Base-by-base conservation (phyloP, 257 asterid genomes). In the Solanum habrochaites region DNA sequence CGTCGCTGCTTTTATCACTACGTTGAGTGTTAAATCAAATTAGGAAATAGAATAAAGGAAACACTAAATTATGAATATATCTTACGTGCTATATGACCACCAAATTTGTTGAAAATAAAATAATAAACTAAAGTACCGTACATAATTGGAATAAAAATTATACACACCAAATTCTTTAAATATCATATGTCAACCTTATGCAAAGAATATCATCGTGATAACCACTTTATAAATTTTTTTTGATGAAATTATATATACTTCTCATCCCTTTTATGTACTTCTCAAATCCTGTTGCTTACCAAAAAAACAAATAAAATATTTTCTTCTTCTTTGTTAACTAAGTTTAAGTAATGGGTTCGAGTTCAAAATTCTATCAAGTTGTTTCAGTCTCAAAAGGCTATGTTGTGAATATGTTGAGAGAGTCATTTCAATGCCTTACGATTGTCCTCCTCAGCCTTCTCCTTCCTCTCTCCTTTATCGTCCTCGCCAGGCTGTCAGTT, bases 401-500 rank as follows among this genome's bases (percentile, higher is more conserved):
- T 18, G 45, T 11, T 80, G 42, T 25, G 7, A 49, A 81, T 29
- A 29, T 27, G 85, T 81, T 49, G 11, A 81, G 80, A 86, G 90
- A 91, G 52, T 47, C 90, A 11, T 95, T 92, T 70, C 95, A 87
- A 60, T 89, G 91, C 31, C 83, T 95, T 39, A 89, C 98, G 23
- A 87, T 86, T 74, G 86, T 92, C 82, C 92, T 94, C 73, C 98
- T 95, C 83, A 90, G 94, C 86, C 98, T 95, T 86, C 96, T 94
- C 89, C 95, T 94, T 83, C 98, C 98, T 47, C 94, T 94, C 83
- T 93, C 98, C 0, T 94, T 93, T 83, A 96, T 94, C 89, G 91
- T 94, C 91, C 94, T 93, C 73, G 92, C 97, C 31, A 92, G 97
- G 69, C 87, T 93, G 85, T 88, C 98, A 86, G 88, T 92, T 27